Evolutionary conservation across 2,329 filamentous ascomycete species (phyloP).

Genomic region (Colletotrichum lupini): DNA sequence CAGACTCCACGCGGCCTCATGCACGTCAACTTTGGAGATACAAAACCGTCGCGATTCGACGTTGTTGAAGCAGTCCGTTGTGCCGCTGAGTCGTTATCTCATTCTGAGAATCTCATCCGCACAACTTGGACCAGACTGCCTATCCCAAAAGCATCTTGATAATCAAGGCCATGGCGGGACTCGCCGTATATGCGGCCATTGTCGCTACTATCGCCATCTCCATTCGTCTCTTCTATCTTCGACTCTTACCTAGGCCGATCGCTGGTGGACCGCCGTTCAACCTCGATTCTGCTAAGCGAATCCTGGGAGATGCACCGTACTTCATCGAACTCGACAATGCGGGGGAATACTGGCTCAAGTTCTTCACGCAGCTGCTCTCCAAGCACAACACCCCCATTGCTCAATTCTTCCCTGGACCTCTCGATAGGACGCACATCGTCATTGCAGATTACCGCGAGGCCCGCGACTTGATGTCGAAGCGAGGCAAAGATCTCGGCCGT

Average conservation of each 20-base stretch:
- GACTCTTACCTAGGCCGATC: background rate
- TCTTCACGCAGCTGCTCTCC: constrained; percentile 7
- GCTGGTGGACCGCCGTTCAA: background rate
- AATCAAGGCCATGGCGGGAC: background rate
- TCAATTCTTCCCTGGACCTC: background rate
- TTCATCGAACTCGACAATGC: background rate
- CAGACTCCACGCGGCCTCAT: background rate
- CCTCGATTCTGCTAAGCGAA: background rate
- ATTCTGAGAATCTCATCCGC: too few relatives aligned
- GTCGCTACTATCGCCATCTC: background rate
- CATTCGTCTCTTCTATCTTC: background rate
- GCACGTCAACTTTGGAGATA: background rate
- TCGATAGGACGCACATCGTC: background rate
- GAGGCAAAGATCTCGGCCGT: background rate
- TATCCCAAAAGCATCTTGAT: background rate
- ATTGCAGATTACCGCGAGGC: constrained; percentile 9
- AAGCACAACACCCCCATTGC: background rate
- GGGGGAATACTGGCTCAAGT: background rate
- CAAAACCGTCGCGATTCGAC: background rate
- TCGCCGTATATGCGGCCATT: background rate
- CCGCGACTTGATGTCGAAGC: constrained; percentile 11
- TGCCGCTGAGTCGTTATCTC: background rate
- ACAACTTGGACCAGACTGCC: too few relatives aligned
- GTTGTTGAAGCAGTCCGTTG: background rate
- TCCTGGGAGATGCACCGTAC: background rate